Evolutionary conservation across 306 rosid species (phyloP), one percentile per base, ranked within the genome.

Genomic region (Styphnolobium japonicum): DNA sequence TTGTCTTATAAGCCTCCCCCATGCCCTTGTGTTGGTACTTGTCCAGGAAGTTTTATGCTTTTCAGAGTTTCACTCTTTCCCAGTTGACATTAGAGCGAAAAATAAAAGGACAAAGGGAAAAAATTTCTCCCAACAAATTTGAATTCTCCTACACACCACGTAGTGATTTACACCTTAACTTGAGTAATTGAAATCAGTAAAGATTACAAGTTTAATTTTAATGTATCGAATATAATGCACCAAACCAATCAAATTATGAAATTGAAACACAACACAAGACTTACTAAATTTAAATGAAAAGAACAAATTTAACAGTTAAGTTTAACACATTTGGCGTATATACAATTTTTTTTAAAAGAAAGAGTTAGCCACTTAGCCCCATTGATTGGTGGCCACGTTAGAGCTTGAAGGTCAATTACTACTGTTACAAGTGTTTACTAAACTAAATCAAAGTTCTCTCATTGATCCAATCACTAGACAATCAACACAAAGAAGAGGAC

Each of bases 401-500:
- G 58, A 70, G 60, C 7, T 3, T 6, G 37, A 48, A 27, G 52
- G 43, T 42, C 42, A 67, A 2, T 58, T 25, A n/a, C 5, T 10
- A 60, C n/a, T n/a, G 34, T 25, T 25, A 15, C 16, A n/a, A n/a
- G 37, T 36, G 37, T 16, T 63, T 36, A 72, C 56, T 61, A 42
- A 19, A 60, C 71, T 69, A 18, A 63, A 75, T 76, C 10, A 33
- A 69, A 80, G 61, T 75, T 56, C 57, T 75, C 42, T 79, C 21
- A 63, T 79, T 37, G 81, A 65, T 64, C 62, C 61, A 62, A 60
- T 63, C 61, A 70, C 67, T 63, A 70, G 27, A 27, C 46, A 22
- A 33, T 37, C 12, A 36, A 76, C 75, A 83, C 87, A 83, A 66
- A 77, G 60, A 75, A 81, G 81, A 67, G 34, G 87, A 84, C 89